Conservation (phyloP, 257 asterid species). For the Forsythia suspensa region DNA sequence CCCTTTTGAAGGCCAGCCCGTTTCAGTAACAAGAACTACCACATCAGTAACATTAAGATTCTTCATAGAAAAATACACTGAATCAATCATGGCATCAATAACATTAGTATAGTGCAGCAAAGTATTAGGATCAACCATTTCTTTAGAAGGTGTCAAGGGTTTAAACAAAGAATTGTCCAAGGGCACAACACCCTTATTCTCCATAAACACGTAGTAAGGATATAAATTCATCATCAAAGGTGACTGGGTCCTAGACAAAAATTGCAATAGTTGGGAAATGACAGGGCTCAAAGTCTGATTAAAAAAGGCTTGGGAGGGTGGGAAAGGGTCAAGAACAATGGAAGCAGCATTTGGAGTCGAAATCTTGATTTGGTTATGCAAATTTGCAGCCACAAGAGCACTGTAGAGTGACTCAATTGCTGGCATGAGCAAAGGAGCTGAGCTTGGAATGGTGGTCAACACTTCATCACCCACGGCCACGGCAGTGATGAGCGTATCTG, state of each 20-base stretch:
- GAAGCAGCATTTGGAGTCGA: conserved; percentile 88
- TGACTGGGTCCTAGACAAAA: conserved; percentile 73
- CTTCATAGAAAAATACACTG: conserved; percentile 90
- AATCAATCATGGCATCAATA: conserved; percentile 93
- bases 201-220: conserved; percentile 95
- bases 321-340: conserved; percentile 77
- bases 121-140: conserved; percentile 96
- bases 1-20: conserved; percentile 97
- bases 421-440: conserved; percentile 84
- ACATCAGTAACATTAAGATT: conserved; percentile 82
- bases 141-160: conserved; percentile 91
- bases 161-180: conserved; percentile 81
- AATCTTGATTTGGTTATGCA: conserved; percentile 77
- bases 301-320: conserved; percentile 94
- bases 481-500: conserved; percentile 76
- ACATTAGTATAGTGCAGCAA: conserved; percentile 86
- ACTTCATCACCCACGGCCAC: conserved; percentile 94
- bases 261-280: conserved; percentile 62
- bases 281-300: conserved; percentile 70
- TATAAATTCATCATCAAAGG: conserved; percentile 99
- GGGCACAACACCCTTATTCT: conserved; percentile 95
- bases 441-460: conserved; percentile 72
- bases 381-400: conserved; percentile 83
- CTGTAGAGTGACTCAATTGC: conserved; percentile 90
- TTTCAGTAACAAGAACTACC: conserved; percentile 70